Base-by-base conservation (phyloP, 768 basidiomycete genomes). In the Mycena indigotica region DNA sequence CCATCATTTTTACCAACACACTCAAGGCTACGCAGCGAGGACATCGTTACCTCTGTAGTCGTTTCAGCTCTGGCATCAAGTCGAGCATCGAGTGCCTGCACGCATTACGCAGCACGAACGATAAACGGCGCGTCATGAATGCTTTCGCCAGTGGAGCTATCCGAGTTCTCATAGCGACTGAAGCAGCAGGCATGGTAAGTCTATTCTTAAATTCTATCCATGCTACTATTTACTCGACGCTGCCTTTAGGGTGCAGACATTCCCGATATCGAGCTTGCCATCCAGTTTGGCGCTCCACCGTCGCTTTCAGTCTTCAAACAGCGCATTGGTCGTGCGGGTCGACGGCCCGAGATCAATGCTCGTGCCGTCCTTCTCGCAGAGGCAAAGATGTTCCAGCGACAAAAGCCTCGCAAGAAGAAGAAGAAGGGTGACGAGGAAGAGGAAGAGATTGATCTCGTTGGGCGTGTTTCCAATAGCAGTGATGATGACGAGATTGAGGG, bases 151-250 rank as follows among this genome's bases (percentile, higher is more conserved):
- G 60, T 40, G 70, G 72, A 0, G 60, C 63, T 12, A 66, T 65
- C 1, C 61, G 53, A 24, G 55, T 73, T 19, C 58, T 75, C 3
- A 55, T 75, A 5, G 66, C 71, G 16, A 75, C 75, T 13, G 73
- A 76, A 46, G 73, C 69, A 0, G 72, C 71, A 4, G 74, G 73
- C 24, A 76, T 76, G 73, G 75, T 74, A 56, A 19, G 70, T 60
- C 50, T 8, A 17, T 10, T 25, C 2, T n/a, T 29, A 38, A 38
- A n/a, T n/a, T n/a, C n/a, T 32, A 30, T 45, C 46, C 12, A 19
- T 13, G 28, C n/a, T 28, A 28, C n/a, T 19, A 28, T 29, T 41
- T 28, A 2, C 35, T 32, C 19, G 2, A 16, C 16, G 28, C 13
- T 5, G 16, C 38, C 6, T 28, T 30, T 48, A 73, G 72, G 73